Conservation (phyloP, 2,329 filamentous ascomycete species). For the Aspergillus sp. region DNA sequence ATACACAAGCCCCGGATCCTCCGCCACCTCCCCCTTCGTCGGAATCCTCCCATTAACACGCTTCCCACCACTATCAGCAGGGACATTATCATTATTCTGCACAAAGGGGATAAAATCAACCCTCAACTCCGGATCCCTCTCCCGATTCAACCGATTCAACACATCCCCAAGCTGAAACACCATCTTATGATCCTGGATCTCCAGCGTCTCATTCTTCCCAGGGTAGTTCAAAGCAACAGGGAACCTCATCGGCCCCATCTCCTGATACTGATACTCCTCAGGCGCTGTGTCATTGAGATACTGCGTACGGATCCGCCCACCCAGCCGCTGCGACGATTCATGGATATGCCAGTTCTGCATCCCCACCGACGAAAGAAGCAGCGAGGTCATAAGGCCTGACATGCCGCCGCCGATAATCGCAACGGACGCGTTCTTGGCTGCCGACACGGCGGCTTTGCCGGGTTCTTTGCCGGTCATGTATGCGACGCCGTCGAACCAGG, state of each 20-base stretch:
- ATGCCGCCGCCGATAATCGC: slow-evolving; percentile 43
- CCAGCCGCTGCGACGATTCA: slow-evolving; percentile 43
- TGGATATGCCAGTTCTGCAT: slow-evolving; percentile 48
- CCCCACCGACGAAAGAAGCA: slow-evolving; percentile 46
- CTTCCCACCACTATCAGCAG: slow-evolving; percentile 49
- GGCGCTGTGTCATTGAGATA: slow-evolving; percentile 43
- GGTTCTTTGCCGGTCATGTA: slow-evolving; percentile 35
- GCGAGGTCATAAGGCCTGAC: slow-evolving; percentile 37
- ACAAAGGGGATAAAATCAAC: slow-evolving; percentile 47
- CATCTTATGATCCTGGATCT: slow-evolving; percentile 45
- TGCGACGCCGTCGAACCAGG: slow-evolving; percentile 43
- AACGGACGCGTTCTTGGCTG: slow-evolving; percentile 33
- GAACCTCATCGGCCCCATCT: slow-evolving; percentile 50
- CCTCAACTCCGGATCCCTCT: slow-evolving; percentile 32
- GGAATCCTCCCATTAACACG: slow-evolving; percentile 56
- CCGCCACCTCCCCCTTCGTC: slow-evolving; percentile 49
- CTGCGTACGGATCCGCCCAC: slow-evolving; percentile 45
- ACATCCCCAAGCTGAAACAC: slow-evolving; percentile 44
- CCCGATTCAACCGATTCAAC: slow-evolving; percentile 42
- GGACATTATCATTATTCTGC: slow-evolving; percentile 50
- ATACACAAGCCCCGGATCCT: slow-evolving; percentile 44
- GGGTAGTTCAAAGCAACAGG: slow-evolving; percentile 42
- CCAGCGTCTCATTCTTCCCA: slow-evolving; percentile 43
- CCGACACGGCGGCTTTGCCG: slow-evolving; percentile 21
- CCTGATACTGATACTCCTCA: slow-evolving; percentile 38